Percentiles rank a stretch among this genome's conserved stretches.
Conservation (phyloP, 2,329 filamentous ascomycete species). For the Diplocarpon rosae region DNA sequence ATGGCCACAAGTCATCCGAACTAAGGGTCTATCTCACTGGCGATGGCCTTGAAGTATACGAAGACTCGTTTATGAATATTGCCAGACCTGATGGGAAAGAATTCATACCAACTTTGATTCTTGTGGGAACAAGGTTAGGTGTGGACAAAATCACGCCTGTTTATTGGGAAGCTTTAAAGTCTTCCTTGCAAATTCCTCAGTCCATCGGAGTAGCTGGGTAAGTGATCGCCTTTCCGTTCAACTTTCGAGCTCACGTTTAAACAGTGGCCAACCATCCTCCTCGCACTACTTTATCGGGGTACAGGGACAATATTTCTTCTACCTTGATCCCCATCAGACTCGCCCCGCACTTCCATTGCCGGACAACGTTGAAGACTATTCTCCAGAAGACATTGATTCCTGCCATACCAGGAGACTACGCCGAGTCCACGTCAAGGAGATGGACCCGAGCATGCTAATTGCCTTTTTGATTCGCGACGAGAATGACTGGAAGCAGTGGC, state of each 20-base stretch:
- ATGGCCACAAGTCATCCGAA: constrained; percentile 46
- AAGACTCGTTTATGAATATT: constrained; percentile 72
- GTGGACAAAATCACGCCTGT: constrained; percentile 91
- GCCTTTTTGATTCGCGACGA: constrained; percentile 79
- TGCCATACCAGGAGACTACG: constrained; percentile 83
- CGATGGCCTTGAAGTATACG: constrained; percentile 85
- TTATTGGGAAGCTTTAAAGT: constrained; percentile 89
- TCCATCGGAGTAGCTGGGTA: constrained; percentile 95
- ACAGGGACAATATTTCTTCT: constrained; percentile 75
- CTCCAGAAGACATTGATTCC: constrained; percentile 61
- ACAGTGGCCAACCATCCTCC: constrained; percentile 74
- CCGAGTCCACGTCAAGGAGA: constrained; percentile 73
- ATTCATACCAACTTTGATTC: constrained; percentile 77
- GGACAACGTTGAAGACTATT: constrained; percentile 45
- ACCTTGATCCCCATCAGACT: constrained; percentile 87
- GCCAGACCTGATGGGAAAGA: constrained; percentile 54
- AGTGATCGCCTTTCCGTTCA: constrained; percentile 8
- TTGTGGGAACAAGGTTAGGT: constrained; percentile 80
- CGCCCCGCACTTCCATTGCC: constrained; percentile 62
- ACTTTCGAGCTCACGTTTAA: not conserved
- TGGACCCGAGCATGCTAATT: constrained; percentile 97
- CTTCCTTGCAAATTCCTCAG: constrained; percentile 74
- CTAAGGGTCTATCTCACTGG: constrained; percentile 82
- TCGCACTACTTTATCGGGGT: constrained; percentile 61
- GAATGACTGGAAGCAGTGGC: constrained; percentile 78